Base-by-base conservation (phyloP, 176 grass and related monocot genomes). In the Aegilops speltoides region DNA sequence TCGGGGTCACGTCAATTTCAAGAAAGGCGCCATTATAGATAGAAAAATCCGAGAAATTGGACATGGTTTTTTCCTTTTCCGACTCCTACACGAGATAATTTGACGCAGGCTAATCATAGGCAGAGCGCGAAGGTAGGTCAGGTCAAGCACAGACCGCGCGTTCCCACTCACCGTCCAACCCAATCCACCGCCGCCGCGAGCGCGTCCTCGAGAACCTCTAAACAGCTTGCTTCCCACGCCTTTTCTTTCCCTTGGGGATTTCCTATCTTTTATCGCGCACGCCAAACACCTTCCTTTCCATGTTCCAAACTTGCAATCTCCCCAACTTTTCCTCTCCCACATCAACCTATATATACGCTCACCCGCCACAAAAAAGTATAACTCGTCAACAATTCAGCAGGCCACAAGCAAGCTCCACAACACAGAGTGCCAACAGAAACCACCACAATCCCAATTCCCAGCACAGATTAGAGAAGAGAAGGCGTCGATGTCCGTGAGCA, bases 301-400 rank as follows among this genome's bases (percentile, higher is more conserved):
- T 86, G 71, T 77, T 78, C 88, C n/a, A 81, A 85, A 76, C 88
- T 77, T 89, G 78, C 29, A 71, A 82, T 54, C 64, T 72, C 61
- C 50, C 50, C 13, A 48, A 50, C 46, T 50, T 50, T 50, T 20
- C 52, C 17, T 32, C 64, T 72, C 61, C 23, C 63, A 64, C 40
- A 64, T 11, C 34, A 8, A 54, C n/a, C 66, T 62, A 38, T 84
- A 90, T 26, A 73, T 29, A 90, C 20, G 36, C 75, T 5, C 74
- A 65, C 75, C 79, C n/a, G 64, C 50, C 64, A 65, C 66, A 16
- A 17, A 38, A 87, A 16, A 38, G 37, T 1, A 33, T 3, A 38
- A 38, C 37, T 9, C 37, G 8, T 38, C 37, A 38, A 9, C 37
- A 38, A 38, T 38, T 38, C 37, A 38, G 7, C 36, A 7, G 7